Percentiles rank a stretch among this genome's conserved stretches.
Evolutionary conservation across 257 asterid species (phyloP).

Genomic region (Fraxinus pennsylvanica): DNA sequence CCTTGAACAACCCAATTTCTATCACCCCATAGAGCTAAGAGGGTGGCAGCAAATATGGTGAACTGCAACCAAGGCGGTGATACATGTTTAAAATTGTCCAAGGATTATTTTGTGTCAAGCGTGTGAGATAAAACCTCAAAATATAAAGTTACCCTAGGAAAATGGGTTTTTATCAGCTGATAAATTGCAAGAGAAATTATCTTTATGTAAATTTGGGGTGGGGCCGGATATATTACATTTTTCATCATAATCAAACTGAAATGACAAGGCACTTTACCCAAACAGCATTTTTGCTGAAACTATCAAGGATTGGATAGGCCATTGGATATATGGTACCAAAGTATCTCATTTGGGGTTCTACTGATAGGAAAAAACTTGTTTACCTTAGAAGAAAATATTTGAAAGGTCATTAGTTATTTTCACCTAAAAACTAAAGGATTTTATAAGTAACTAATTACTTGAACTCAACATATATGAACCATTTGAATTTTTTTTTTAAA

Average conservation of each 20-base stretch:
- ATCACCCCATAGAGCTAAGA: no score
- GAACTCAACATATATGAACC: background rate
- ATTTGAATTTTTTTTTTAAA: background rate
- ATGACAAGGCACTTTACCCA: background rate
- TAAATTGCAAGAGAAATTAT: background rate
- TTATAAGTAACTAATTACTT: background rate
- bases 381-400: background rate
- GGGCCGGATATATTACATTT: background rate
- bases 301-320: background rate
- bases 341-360: background rate
- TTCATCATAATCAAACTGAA: background rate
- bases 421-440: background rate
- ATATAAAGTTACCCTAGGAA: background rate
- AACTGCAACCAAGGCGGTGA: no score
- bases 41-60: no score
- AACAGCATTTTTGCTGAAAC: background rate
- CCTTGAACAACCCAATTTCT: no score
- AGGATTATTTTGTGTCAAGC: background rate
- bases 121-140: conserved; percentile 9
- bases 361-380: background rate
- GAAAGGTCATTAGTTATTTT: background rate
- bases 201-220: background rate
- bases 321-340: background rate
- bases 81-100: background rate
- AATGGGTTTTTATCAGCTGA: background rate